Conservation (phyloP, 2,329 filamentous ascomycete species). For the Colletotrichum eremochloae region DNA sequence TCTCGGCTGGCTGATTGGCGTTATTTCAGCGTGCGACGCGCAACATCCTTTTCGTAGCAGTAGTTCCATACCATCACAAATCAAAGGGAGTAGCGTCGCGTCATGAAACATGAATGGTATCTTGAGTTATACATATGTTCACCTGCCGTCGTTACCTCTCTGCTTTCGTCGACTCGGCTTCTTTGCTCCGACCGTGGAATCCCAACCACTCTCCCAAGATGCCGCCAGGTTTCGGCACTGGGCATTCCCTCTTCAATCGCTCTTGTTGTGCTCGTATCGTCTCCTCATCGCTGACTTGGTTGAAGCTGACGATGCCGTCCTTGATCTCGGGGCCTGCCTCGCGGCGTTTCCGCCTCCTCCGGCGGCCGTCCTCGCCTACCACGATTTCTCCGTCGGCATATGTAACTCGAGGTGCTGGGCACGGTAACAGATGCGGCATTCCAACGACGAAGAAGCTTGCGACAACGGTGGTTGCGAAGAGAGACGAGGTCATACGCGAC, state of each 20-base stretch:
- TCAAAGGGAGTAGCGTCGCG: neutral
- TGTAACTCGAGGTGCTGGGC: constrained; percentile 82
- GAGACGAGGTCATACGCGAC: constrained; percentile 91
- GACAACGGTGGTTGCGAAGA: constrained; percentile 93
- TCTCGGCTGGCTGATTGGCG: neutral
- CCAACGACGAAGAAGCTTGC: constrained; percentile 94
- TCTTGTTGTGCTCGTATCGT: constrained; percentile 48
- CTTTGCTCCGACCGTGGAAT: constrained; percentile 60
- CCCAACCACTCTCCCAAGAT: constrained; percentile 82
- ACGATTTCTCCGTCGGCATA: constrained; percentile 77
- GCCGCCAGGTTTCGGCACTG: constrained; percentile 90
- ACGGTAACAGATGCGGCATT: constrained; percentile 90
- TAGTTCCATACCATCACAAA: neutral
- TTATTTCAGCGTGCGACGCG: neutral
- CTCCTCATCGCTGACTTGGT: constrained; percentile 55
- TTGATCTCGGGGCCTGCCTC: constrained; percentile 54
- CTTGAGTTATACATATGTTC: constrained; percentile 36
- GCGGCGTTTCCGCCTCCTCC: constrained; percentile 58
- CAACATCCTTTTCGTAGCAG: neutral
- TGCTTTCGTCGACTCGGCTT: constrained; percentile 12
- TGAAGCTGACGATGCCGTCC: constrained; percentile 64
- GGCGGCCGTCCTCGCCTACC: constrained; percentile 61
- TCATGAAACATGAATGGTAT: constrained; percentile 35
- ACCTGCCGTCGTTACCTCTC: constrained; percentile 31
- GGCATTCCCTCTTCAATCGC: constrained; percentile 79